These are phyloP conservation scores for Rhodotorula sp. DNA, from an alignment of 1,284 basidiomycete species.

Conservation along the genomic window DNA sequence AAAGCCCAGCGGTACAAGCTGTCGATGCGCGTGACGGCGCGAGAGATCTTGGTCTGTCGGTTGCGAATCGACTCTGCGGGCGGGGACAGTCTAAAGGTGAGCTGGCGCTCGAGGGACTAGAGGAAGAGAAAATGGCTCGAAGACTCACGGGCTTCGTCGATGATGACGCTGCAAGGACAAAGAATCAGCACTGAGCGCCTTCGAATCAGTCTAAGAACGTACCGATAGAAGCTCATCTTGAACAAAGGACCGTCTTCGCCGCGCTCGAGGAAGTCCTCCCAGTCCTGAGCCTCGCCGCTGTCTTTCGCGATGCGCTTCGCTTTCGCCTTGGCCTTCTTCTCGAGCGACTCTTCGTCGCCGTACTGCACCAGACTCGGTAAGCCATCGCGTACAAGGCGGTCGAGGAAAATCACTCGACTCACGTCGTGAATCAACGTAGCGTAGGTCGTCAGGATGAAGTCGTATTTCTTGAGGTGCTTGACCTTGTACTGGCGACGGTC, in stretches of 20 bases:
- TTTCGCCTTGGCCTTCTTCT: neutral
- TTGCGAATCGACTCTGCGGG: slow-evolving; percentile 36
- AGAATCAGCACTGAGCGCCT: neutral
- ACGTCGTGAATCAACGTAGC: slow-evolving; percentile 3
- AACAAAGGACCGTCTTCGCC: slow-evolving; percentile 46
- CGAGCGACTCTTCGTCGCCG: slow-evolving; percentile 6
- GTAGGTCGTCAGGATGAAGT: slow-evolving; percentile 41
- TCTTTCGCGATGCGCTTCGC: slow-evolving; percentile 23
- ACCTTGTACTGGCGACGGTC: slow-evolving; percentile 46
- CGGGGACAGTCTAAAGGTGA: neutral
- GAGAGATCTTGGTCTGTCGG: slow-evolving; percentile 28
- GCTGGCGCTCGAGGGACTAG: neutral
- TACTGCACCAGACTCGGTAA: neutral
- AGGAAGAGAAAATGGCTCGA: neutral
- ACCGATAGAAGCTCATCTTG: slow-evolving; percentile 49
- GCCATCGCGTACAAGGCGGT: neutral
- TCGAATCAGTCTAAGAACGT: neutral
- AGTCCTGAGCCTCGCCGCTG: neutral
- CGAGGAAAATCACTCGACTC: neutral
- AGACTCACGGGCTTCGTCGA: slow-evolving; percentile 51
- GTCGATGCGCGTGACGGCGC: slow-evolving; percentile 31
- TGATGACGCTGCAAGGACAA: slow-evolving; percentile 45
- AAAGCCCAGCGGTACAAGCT: slow-evolving; percentile 39
- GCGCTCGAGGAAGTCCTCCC: slow-evolving; percentile 36
- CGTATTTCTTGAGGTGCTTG: slow-evolving; percentile 51